Base-by-base conservation (phyloP, 352 stramenopile species). In the Thalassiosira livingstoniorum region DNA sequence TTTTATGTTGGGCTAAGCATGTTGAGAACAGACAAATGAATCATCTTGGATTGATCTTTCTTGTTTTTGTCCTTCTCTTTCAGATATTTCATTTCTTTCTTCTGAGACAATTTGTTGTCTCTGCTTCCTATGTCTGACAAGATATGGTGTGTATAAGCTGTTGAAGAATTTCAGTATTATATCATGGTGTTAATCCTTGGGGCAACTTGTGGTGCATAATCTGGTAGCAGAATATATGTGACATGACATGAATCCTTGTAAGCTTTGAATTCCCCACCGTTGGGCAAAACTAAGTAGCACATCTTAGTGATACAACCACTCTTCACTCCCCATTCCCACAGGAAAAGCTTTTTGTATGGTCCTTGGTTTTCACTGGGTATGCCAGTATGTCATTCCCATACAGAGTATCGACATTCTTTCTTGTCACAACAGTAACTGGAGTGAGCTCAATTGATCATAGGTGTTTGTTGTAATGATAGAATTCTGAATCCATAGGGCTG, bases 401-500 rank as follows among this genome's bases (percentile, higher is more conserved):
- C 7, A 10, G 4, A 10, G 23, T 21, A 35, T 69, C 43, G 27
- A 58, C 58, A 43, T 15, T n/a, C 21, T 15, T 60, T 72, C 39
- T 31, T 21, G 63, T 43, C 11, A 31, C 13, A 10, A 23, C 11
- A 29, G 43, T 18, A 27, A 29, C 43, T n/a, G 34, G 42, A 60
- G 60, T 72, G 0, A 72, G 23, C 42, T 72, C 27, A 54, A n/a
- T 42, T 39, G 43, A 43, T 39, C 3, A 0, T 29, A 7, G 27
- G 39, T 27, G 42, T 58, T 18, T 1, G 25, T 11, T 11, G 53
- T 27, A 11, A 58, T 7, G 13, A 72, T n/a, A 43, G 43, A 11
- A 4, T 72, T 54, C 39, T 42, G 25, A 2, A 72, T n/a, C n/a
- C 21, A 57, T 1, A 43, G 63, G 21, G 29, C 63, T n/a, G 63